Conservation (phyloP, 345 rosid genomes). For the Eutrema japonicum region DNA sequence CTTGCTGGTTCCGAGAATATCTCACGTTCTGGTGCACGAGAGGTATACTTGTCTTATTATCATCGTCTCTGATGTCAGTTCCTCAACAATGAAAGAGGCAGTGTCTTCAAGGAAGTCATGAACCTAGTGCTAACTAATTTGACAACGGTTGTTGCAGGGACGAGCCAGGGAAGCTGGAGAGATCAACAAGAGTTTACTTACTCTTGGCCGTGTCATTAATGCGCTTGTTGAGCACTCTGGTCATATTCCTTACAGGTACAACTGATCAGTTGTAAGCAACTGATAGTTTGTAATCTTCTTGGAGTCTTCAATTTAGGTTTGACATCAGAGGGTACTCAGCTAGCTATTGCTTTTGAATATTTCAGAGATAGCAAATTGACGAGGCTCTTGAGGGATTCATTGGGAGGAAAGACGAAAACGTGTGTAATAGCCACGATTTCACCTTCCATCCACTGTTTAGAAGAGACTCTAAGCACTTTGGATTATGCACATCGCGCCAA, state of each 20-base stretch:
- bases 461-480: conserved; percentile 96
- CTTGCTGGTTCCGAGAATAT: conserved; percentile 99
- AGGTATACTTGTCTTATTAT: conserved; percentile 54
- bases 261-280: conserved; percentile 15
- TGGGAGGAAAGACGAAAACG: conserved; percentile 99
- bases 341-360: conserved; percentile 33
- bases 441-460: conserved; percentile 88
- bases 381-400: conserved; percentile 91
- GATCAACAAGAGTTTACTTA: conserved; percentile 97
- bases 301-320: background rate
- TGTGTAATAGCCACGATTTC: conserved; percentile 98
- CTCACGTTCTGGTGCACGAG: conserved; percentile 97
- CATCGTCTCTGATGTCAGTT: conserved; percentile 1
- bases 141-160: conserved; percentile 64
- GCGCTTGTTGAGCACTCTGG: conserved; percentile 98
- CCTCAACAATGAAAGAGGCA: no score
- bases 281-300: background rate
- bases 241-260: conserved; percentile 93
- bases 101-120: conserved; percentile 37
- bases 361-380: conserved; percentile 97
- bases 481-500: conserved; percentile 99
- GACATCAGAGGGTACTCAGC: conserved; percentile 11
- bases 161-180: conserved; percentile 99
- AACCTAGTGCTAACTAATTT: conserved; percentile 6
- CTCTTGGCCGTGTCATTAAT: conserved; percentile 96